Base-by-base conservation (phyloP, 2,329 filamentous ascomycete species). In the Fusarium longipes region DNA sequence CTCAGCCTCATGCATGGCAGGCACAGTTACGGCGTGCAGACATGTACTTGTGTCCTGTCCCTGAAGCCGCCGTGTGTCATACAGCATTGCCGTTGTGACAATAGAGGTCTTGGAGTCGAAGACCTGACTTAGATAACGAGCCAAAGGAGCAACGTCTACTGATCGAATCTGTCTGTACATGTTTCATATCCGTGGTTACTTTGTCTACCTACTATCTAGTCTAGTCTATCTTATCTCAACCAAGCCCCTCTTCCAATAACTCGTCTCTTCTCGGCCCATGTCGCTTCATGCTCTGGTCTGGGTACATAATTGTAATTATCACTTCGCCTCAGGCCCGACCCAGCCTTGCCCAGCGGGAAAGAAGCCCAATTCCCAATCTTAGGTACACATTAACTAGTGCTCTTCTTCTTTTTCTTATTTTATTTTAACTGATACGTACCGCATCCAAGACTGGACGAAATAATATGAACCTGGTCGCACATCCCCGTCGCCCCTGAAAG, bases 401-500 rank as follows among this genome's bases (percentile, higher is more conserved):
- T 56, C 24, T 60, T 68, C 42, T 45, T 59, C 60, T 44, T 45
- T n/a, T 43, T 57, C 36, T 43, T 27, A 18, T 27, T 57, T 32
- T 49, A 49, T 35, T 35, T 36, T 33, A 24, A n/a, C 32, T 38
- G 22, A 49, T 56, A 51, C 59, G 47, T 66, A 56, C 57, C 45
- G 24, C 40, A 59, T 36, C 56, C 43, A 43, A 56, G 39, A 50
- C 53, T 38, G 29, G 33, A 27, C 45, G 63, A 44, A 54, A 50
- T 30, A 54, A 50, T 30, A 63, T 69, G 51, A 69, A 70, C 66
- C 66, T 64, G 62, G 66, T 69, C 66, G 47, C 47, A 42, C 53
- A 69, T 69, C 66, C 66, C 57, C 67, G 66, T 69, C 66, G 47
- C 66, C 66, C 66, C 67, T 63, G 60, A 68, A 65, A 65, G 66